phyloP scores from a whole-genome alignment of 1,139 yeast genomes.

The Zygotorulaspora mrakii region DNA sequence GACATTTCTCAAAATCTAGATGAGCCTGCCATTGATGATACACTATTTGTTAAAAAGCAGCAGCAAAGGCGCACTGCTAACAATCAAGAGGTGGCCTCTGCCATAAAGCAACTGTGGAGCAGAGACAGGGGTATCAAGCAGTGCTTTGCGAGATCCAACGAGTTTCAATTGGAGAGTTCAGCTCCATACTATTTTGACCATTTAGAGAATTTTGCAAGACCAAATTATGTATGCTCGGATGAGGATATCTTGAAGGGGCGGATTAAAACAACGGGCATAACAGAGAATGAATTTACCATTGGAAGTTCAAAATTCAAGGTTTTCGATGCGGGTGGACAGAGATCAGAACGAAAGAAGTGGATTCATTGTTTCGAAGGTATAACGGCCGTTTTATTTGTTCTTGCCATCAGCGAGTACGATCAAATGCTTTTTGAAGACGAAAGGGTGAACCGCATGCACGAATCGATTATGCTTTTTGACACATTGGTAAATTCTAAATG shows the following conservation, averaged over 20 bases:
- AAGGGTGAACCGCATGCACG: constrained; percentile 85
- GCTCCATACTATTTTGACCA: constrained; percentile 75
- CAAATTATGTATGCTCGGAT: constrained; percentile 67
- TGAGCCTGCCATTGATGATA: constrained; percentile 27
- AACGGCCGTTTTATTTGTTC: constrained; percentile 84
- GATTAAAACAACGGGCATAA: constrained; percentile 92
- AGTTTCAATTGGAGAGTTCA: constrained; percentile 78
- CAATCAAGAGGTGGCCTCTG: constrained; percentile 56
- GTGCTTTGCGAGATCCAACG: constrained; percentile 62
- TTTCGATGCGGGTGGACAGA: constrained; percentile 95
- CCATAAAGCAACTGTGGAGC: constrained; percentile 64
- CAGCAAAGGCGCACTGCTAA: constrained; percentile 19
- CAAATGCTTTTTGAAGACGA: constrained; percentile 89
- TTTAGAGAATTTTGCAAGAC: constrained; percentile 58
- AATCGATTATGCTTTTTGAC: constrained; percentile 79
- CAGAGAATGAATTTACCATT: constrained; percentile 77
- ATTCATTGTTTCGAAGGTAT: constrained; percentile 92
- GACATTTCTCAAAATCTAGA: constrained; percentile 36
- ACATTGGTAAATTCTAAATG: constrained; percentile 80
- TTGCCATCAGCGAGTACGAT: constrained; percentile 90
- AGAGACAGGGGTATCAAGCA: constrained; percentile 61
- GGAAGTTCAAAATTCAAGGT: constrained; percentile 67
- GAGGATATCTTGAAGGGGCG: constrained; percentile 85
- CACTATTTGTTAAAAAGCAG: constrained; percentile 25
- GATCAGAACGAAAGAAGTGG: constrained; percentile 94